Conservation (phyloP, 495 filamentous ascomycete genomes). For the Lophium mytilinum region DNA sequence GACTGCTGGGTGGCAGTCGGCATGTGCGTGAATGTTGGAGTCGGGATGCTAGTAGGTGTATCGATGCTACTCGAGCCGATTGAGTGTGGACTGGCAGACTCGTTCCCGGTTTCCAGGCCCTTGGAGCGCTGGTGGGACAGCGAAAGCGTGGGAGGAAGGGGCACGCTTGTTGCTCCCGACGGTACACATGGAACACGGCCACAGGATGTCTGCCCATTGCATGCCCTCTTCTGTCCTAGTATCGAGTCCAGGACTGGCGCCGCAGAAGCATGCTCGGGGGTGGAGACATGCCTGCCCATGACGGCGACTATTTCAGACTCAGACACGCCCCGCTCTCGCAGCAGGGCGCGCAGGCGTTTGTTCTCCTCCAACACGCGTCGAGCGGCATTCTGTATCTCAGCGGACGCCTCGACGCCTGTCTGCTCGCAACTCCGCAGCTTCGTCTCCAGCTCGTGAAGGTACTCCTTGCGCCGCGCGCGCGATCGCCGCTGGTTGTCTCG, state of each 20-base stretch:
- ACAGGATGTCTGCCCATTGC: constrained; percentile 4
- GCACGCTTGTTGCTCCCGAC: neutral
- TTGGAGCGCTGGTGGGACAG: constrained; percentile 11
- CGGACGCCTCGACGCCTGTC: constrained; percentile 48
- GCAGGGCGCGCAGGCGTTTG: constrained; percentile 43
- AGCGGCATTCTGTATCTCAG: constrained; percentile 57
- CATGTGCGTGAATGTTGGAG: neutral
- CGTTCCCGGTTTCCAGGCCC: constrained; percentile 2
- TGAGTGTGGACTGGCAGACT: constrained; percentile 12
- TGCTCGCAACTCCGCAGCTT: constrained; percentile 53
- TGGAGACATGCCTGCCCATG: constrained; percentile 5
- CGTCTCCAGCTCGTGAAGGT: constrained; percentile 61
- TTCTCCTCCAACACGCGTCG: constrained; percentile 58
- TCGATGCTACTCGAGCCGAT: constrained; percentile 11
- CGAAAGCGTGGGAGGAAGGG: neutral
- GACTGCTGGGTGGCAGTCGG: constrained; percentile 4
- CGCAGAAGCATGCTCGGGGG: constrained; percentile 17
- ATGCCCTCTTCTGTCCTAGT: constrained; percentile 21
- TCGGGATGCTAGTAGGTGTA: constrained; percentile 7
- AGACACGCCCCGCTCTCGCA: constrained; percentile 37
- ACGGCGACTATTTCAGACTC: constrained; percentile 38
- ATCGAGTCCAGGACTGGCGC: constrained; percentile 16
- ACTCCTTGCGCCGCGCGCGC: constrained; percentile 67
- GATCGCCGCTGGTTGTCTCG: constrained; percentile 80
- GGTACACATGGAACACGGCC: neutral